Evolutionary conservation across 2,329 filamentous ascomycete species (phyloP).

Genomic region (Ascochyta koolunga): DNA sequence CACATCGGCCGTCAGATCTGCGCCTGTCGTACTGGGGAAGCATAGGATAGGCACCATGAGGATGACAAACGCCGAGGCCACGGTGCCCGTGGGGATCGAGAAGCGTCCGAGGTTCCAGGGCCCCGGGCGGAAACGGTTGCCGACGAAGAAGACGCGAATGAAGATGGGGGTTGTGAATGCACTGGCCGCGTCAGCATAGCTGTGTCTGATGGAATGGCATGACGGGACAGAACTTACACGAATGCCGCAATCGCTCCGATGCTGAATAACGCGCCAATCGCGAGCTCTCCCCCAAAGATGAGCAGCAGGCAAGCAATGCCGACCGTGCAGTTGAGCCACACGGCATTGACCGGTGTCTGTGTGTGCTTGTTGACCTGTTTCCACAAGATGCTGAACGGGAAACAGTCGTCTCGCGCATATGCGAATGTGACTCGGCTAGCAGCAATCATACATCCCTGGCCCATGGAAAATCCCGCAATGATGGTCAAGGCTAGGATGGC

Average conservation of each 20-base stretch:
- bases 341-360: slow-evolving; percentile 71
- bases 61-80: slow-evolving; percentile 65
- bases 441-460: slow-evolving; percentile 74
- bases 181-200: slow-evolving; percentile 6
- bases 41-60: slow-evolving; percentile 74
- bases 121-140: slow-evolving; percentile 67
- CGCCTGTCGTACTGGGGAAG: slow-evolving; percentile 64
- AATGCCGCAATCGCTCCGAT: slow-evolving; percentile 74
- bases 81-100: slow-evolving; percentile 62
- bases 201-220: neutral
- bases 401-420: slow-evolving; percentile 74
- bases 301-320: slow-evolving; percentile 67
- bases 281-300: slow-evolving; percentile 67
- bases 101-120: slow-evolving; percentile 71
- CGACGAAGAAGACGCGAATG: slow-evolving; percentile 65
- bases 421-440: slow-evolving; percentile 73
- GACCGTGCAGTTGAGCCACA: slow-evolving; percentile 68
- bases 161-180: slow-evolving; percentile 64
- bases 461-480: slow-evolving; percentile 73
- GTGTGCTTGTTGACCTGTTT: slow-evolving; percentile 66
- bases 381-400: slow-evolving; percentile 65
- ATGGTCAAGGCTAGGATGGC: slow-evolving; percentile 70
- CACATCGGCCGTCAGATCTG: slow-evolving; percentile 56
- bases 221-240: slow-evolving; percentile 47
- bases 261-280: slow-evolving; percentile 71